Base-by-base conservation (phyloP, 768 basidiomycete species). In the Rubroboletus satanas region DNA sequence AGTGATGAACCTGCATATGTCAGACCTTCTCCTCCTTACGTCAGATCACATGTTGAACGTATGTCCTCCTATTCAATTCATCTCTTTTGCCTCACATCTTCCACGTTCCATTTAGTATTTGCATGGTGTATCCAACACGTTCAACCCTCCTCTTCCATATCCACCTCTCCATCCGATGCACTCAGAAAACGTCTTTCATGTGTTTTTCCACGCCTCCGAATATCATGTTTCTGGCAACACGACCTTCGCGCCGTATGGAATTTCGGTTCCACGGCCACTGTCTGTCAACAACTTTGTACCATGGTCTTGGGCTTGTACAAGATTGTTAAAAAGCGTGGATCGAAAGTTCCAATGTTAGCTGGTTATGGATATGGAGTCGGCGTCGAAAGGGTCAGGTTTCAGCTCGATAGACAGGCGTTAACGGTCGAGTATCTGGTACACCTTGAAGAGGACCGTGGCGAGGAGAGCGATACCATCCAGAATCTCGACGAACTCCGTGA, bases 151-250 rank as follows among this genome's bases (percentile, higher is more conserved):
- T 53, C 69, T 73, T 5, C 74, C 66, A 51, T 63, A 37, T 67
- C 58, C 50, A 59, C 42, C 49, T 57, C 64, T 66, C 59, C 74
- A 63, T 65, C 77, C 65, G 65, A 80, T 70, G 58, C 65, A 44
- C 65, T 73, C 61, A 66, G 61, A 51, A 64, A 32, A 49, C 63
- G 62, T 17, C 57, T 73, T 44, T 64, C 71, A 17, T 56, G 55
- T 31, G 58, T 31, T 35, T 43, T 64, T 50, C 76, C 73, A 41
- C 75, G 80, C 56, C 67, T 93, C 28, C 85, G 91, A 36, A 82
- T 95, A 57, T 93, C 90, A 2, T 95, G 91, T 66, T 94, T 96
- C 67, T 96, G 92, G 90, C 91, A 95, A 66, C 94, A 96, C 68
- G 91, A 97, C 73, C 81, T 96, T 29, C 88, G 90, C 58, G 82